phyloP scores from a whole-genome alignment of 2,329 filamentous ascomycete species.

The Akanthomyces uredinophilus region DNA sequence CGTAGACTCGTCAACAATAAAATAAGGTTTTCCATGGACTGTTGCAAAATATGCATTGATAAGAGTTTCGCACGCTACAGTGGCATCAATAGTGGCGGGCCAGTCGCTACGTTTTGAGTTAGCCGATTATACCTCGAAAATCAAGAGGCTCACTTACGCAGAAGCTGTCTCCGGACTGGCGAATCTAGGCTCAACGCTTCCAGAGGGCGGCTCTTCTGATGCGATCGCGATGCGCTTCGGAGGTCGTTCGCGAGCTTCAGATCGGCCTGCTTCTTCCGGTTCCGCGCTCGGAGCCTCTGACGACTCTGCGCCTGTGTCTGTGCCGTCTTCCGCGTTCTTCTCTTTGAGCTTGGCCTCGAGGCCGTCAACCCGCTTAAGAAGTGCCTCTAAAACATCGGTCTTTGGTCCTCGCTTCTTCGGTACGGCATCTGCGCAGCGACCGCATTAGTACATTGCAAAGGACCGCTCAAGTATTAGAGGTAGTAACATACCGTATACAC shows the following conservation, averaged over 20 bases:
- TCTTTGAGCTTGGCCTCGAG: slow-evolving; percentile 75
- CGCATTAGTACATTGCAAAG: not conserved
- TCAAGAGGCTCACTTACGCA: not conserved
- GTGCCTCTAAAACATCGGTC: slow-evolving; percentile 79
- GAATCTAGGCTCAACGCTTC: slow-evolving; percentile 37
- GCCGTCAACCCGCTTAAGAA: slow-evolving; percentile 80
- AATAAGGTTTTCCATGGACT: slow-evolving; percentile 76
- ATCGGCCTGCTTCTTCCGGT: slow-evolving; percentile 19
- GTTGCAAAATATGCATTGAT: slow-evolving; percentile 75
- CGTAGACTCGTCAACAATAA: slow-evolving; percentile 72
- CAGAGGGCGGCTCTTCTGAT: slow-evolving; percentile 27
- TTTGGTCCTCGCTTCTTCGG: slow-evolving; percentile 89
- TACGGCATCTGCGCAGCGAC: slow-evolving; percentile 60
- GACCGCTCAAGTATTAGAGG: not conserved
- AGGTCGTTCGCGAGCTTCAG: slow-evolving; percentile 33
- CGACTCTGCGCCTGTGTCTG: not conserved
- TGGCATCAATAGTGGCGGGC: slow-evolving; percentile 30
- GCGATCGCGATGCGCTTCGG: slow-evolving; percentile 38
- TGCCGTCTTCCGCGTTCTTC: slow-evolving; percentile 40
- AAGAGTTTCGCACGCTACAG: slow-evolving; percentile 54
- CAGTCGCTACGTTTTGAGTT: slow-evolving; percentile 35
- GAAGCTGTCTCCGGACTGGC: slow-evolving; percentile 23
- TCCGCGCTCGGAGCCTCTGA: slow-evolving; percentile 4
- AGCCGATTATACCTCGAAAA: not conserved
- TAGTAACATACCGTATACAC: slow-evolving; percentile 68